phyloP scores from a whole-genome alignment of 306 rosid genomes.

The Rosa rugosa region DNA sequence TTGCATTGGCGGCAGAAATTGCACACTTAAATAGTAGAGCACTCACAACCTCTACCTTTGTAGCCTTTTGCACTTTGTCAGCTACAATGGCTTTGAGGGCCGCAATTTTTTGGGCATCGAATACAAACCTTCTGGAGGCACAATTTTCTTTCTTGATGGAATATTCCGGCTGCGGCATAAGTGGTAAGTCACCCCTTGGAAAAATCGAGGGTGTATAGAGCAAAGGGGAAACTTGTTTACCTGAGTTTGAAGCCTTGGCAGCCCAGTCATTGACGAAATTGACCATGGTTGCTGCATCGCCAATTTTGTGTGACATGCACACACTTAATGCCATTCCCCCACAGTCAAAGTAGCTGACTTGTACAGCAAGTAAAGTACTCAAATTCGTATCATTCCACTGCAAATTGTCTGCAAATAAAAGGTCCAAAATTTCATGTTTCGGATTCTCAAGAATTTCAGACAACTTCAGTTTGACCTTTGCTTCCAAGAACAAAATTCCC shows the following conservation, averaged over 20 bases:
- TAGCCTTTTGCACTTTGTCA: slow-evolving; percentile 26
- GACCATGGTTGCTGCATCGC: slow-evolving; percentile 33
- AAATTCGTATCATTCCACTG: slow-evolving; percentile 21
- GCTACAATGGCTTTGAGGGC: slow-evolving; percentile 32
- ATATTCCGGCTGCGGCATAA: slow-evolving; percentile 13
- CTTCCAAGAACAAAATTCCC: slow-evolving; percentile 42
- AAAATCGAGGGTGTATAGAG: slow-evolving; percentile 21
- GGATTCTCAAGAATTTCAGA: slow-evolving; percentile 33
- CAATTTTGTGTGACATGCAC: slow-evolving; percentile 50
- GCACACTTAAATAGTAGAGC: slow-evolving; percentile 34
- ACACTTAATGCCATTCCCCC: slow-evolving; percentile 46
- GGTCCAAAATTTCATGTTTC: background rate
- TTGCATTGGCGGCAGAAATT: slow-evolving; percentile 17
- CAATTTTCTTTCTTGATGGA: background rate
- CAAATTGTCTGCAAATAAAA: slow-evolving; percentile 35
- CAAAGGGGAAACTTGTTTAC: background rate
- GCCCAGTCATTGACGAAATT: slow-evolving; percentile 54
- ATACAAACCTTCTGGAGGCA: slow-evolving; percentile 37
- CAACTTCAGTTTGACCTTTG: slow-evolving; percentile 21
- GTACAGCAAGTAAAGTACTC: slow-evolving; percentile 32
- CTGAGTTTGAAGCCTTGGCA: slow-evolving; percentile 13
- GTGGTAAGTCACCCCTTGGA: slow-evolving; percentile 16
- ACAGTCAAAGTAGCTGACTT: slow-evolving; percentile 40
- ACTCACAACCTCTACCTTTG: slow-evolving; percentile 42
- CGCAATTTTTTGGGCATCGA: slow-evolving; percentile 27